phyloP scores from a whole-genome alignment of 1,284 basidiomycete species.

The Rhodotorula sp. region DNA sequence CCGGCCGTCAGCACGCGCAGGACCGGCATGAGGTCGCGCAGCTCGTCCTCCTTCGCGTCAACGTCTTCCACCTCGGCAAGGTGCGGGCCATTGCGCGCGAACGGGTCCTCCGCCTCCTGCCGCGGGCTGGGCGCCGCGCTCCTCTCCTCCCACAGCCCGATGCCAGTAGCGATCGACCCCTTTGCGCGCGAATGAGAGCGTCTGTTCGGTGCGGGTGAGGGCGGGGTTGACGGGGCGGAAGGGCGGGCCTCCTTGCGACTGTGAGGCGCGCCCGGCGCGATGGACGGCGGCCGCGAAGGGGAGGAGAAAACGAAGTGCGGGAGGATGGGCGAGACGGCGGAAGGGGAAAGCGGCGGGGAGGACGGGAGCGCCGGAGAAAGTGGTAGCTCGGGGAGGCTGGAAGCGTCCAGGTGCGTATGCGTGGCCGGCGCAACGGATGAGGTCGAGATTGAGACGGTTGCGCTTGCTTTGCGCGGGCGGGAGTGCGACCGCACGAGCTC shows the following conservation, averaged over 20 bases:
- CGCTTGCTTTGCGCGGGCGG: constrained; percentile 38
- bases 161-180: constrained; percentile 36
- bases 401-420: neutral
- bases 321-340: constrained; percentile 2
- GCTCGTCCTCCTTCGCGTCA: constrained; percentile 1
- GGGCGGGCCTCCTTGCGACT: constrained; percentile 1
- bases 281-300: neutral
- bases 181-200: constrained; percentile 14
- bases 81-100: neutral
- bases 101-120: neutral
- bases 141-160: constrained; percentile 39
- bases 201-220: neutral
- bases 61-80: neutral
- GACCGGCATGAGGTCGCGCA: constrained; percentile 12
- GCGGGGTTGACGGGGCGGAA: neutral
- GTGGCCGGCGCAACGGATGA: constrained; percentile 8
- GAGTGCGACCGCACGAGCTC: neutral
- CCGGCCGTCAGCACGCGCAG: constrained; percentile 18
- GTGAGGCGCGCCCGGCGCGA: neutral
- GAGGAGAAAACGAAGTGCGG: constrained; percentile 17
- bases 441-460: constrained; percentile 36
- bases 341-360: neutral
- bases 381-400: neutral
- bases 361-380: neutral
- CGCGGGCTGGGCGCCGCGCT: neutral